Conservation (phyloP, 352 stramenopile species). For the Saprolegnia parasitica region DNA sequence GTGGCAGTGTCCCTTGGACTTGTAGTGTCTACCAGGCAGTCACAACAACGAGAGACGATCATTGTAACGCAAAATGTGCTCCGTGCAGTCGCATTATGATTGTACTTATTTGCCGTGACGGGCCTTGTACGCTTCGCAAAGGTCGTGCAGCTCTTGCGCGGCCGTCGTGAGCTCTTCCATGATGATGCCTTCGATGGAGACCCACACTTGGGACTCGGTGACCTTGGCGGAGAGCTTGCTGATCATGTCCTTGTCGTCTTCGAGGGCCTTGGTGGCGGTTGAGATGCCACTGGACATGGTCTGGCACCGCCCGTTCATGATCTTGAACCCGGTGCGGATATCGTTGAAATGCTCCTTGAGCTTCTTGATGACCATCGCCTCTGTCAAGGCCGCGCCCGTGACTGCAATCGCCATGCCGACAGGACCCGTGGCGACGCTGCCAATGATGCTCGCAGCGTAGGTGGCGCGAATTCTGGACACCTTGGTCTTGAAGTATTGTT, state of each 20-base stretch:
- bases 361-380: background rate
- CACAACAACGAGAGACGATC: too few relatives aligned
- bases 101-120: background rate
- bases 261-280: background rate
- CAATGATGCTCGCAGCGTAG: background rate
- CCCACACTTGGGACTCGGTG: background rate
- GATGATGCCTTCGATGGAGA: background rate
- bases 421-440: background rate
- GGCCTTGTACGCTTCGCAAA: background rate
- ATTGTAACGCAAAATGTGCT: background rate
- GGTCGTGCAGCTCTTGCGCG: background rate
- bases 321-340: background rate
- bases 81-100: background rate
- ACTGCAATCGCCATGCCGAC: background rate
- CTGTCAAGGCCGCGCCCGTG: background rate
- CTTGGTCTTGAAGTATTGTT: background rate
- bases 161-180: slow-evolving; percentile 11
- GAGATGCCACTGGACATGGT: background rate
- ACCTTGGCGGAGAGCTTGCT: background rate
- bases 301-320: background rate
- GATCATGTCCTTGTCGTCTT: slow-evolving; percentile 4
- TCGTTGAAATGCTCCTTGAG: background rate
- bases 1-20: too few relatives aligned
- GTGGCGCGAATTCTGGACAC: background rate
- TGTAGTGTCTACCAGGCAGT: too few relatives aligned